Conservation (phyloP, 768 basidiomycete genomes). For the Daedalea quercina region DNA sequence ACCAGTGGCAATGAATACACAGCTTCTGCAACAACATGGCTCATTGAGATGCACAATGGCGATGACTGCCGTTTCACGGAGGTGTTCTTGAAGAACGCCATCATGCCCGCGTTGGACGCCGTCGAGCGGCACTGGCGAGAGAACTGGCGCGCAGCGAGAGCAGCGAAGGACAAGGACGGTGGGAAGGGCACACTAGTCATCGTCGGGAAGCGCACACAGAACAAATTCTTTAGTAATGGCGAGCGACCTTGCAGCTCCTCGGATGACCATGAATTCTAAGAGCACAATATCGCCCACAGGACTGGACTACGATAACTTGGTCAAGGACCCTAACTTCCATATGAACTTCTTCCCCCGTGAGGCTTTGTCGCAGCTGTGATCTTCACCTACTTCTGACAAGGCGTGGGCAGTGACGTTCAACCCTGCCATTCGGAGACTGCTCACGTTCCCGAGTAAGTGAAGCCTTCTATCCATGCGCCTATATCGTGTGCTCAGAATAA, state of each 20-base stretch:
- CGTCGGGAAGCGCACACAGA: conserved; percentile 65
- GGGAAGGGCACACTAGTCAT: conserved; percentile 72
- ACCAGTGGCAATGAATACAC: background rate
- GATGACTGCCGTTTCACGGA: conserved; percentile 64
- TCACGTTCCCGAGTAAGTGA: conserved; percentile 70
- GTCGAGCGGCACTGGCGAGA: conserved; percentile 70
- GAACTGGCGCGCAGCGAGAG: conserved; percentile 38
- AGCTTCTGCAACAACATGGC: conserved; percentile 63
- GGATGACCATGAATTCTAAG: too few species aligned
- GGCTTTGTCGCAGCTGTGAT: conserved; percentile 6
- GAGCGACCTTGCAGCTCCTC: conserved; percentile 12
- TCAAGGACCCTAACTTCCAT: conserved; percentile 51
- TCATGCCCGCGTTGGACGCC: conserved; percentile 64
- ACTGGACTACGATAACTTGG: conserved; percentile 51
- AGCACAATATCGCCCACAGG: too few species aligned
- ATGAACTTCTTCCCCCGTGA: conserved; percentile 62
- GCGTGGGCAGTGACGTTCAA: conserved; percentile 56
- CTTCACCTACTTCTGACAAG: background rate
- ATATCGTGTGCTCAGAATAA: background rate
- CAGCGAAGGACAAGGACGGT: conserved; percentile 39
- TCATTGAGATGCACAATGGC: conserved; percentile 77
- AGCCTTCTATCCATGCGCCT: background rate
- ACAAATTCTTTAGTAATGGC: conserved; percentile 91
- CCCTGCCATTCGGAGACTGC: conserved; percentile 58
- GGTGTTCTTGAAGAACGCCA: conserved; percentile 46